These are phyloP conservation scores for Letharia columbiana DNA, from an alignment of 495 filamentous ascomycete species.

Conservation along the genomic window DNA sequence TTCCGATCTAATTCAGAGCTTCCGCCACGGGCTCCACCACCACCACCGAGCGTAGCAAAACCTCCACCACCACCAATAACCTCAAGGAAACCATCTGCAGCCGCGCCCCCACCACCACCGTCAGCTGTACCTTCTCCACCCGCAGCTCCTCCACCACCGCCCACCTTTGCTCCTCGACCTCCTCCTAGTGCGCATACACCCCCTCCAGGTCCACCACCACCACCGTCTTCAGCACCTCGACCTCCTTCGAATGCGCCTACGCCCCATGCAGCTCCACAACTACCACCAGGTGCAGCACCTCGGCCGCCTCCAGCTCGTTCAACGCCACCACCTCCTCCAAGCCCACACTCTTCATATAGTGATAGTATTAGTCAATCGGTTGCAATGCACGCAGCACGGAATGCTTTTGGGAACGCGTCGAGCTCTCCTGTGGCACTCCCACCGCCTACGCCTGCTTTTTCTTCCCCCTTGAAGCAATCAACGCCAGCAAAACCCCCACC, in stretches of 20 bases:
- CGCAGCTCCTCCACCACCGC: constrained; percentile 37
- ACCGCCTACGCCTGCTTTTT: constrained; percentile 44
- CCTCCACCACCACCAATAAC: constrained; percentile 39
- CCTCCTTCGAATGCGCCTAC: constrained; percentile 35
- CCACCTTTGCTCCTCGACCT: constrained; percentile 34
- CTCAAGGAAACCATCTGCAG: constrained; percentile 55
- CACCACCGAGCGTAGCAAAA: constrained; percentile 48
- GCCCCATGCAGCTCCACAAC: constrained; percentile 36
- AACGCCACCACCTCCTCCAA: constrained; percentile 34
- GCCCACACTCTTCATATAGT: constrained; percentile 20
- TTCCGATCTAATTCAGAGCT: constrained; percentile 32
- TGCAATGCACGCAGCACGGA: constrained; percentile 42
- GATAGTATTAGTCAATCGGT: constrained; percentile 31
- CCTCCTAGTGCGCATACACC: constrained; percentile 29
- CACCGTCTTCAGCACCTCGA: constrained; percentile 37
- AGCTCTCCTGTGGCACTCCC: constrained; percentile 46
- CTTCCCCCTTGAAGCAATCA: constrained; percentile 41
- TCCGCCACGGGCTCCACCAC: constrained; percentile 59
- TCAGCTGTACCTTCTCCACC: constrained; percentile 35
- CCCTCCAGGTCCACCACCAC: constrained; percentile 38
- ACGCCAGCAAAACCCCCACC: constrained; percentile 47
- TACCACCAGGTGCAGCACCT: constrained; percentile 30
- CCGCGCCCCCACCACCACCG: constrained; percentile 35
- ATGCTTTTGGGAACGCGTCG: constrained; percentile 40
- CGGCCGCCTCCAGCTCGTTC: constrained; percentile 37